Base-by-base conservation (phyloP, 2,329 filamentous ascomycete genomes). In the Neurospora sp. region DNA sequence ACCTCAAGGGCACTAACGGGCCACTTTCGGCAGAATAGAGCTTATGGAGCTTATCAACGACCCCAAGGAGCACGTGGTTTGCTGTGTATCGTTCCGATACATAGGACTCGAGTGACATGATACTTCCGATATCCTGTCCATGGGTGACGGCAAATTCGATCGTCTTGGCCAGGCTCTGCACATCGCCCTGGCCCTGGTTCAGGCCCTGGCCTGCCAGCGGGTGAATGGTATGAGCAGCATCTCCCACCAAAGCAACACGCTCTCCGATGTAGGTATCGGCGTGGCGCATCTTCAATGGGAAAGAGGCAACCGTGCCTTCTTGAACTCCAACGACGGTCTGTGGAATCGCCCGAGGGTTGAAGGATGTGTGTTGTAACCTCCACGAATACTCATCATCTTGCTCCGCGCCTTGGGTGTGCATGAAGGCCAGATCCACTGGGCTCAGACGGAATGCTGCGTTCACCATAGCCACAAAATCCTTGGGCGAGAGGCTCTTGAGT, bases 161-260 rank as follows among this genome's bases (percentile, higher is more conserved):
- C 0, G 89, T 89, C 72, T 85, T 86, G 7, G 90, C 89, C 0
- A 99, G 86, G 68, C 91, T 91, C 76, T 93, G 90, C 0, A 96
- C 91, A 78, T 99, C 96, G 19, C 89, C 93, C 73, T 98, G 90
- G 1, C 96, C 96, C 76, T 96, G 91, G 78, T 99, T 99, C 15
- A 99, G 84, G 1, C 96, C 96, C 80, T 98, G 96, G 0, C 96
- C 96, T 1, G 93, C 96, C 4, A 99, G 89, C 0, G 96, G 96
- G 79, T 99, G 96, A 73, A 97, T 90, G 1, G 94, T 97, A 79
- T 99, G 96, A 8, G 96, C 96, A 1, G 96, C 96, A 74, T 99
- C 96, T 72, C 96, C 96, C 42, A 99, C 89, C 1, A 99, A 87
- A 0, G 94, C 96, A 9, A 97, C 84, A n/a, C 96, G 90, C 76